These are phyloP conservation scores for Sodiomyces alkalinus DNA, from an alignment of 2,329 filamentous ascomycete species.

Conservation along the genomic window DNA sequence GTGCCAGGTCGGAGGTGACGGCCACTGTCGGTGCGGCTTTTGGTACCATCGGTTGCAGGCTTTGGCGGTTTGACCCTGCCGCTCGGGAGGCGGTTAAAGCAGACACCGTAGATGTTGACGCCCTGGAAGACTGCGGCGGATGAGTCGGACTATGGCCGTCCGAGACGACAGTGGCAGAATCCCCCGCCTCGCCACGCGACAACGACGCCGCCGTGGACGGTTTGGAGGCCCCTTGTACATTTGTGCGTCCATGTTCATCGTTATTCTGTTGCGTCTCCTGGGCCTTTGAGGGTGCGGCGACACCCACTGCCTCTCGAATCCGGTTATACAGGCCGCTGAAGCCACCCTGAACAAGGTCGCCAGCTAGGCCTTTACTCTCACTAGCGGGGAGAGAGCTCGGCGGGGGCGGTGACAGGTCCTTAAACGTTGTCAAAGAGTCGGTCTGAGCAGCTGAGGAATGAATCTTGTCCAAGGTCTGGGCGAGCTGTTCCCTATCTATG, in stretches of 20 bases:
- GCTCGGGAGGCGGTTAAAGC: constrained; percentile 30
- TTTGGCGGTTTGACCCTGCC: constrained; percentile 17
- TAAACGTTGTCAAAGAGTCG: constrained; percentile 78
- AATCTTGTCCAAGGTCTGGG: constrained; percentile 70
- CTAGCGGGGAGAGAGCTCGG: constrained; percentile 39
- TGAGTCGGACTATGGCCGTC: constrained; percentile 24
- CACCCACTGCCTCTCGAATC: constrained; percentile 69
- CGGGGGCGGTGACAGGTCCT: constrained; percentile 68
- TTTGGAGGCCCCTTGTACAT: constrained; percentile 25
- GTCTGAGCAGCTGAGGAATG: constrained; percentile 80
- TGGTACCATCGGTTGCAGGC: too few relatives aligned
- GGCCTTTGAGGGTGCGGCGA: constrained; percentile 32
- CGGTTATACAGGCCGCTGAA: constrained; percentile 81
- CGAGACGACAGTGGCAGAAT: constrained; percentile 15
- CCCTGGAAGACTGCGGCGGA: constrained; percentile 27
- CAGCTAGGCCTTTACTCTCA: constrained; percentile 55
- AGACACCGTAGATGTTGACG: constrained; percentile 32
- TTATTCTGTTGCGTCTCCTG: constrained; percentile 28
- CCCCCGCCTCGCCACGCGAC: constrained; percentile 26
- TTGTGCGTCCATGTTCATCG: too few relatives aligned
- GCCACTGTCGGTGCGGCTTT: constrained; percentile 25
- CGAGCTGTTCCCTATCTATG: constrained; percentile 56
- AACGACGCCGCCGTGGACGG: constrained; percentile 23
- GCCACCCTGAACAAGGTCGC: constrained; percentile 69
- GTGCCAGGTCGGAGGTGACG: constrained; percentile 29